Conservation (phyloP, 2,329 filamentous ascomycete species). For the Biscogniauxia sp. region DNA sequence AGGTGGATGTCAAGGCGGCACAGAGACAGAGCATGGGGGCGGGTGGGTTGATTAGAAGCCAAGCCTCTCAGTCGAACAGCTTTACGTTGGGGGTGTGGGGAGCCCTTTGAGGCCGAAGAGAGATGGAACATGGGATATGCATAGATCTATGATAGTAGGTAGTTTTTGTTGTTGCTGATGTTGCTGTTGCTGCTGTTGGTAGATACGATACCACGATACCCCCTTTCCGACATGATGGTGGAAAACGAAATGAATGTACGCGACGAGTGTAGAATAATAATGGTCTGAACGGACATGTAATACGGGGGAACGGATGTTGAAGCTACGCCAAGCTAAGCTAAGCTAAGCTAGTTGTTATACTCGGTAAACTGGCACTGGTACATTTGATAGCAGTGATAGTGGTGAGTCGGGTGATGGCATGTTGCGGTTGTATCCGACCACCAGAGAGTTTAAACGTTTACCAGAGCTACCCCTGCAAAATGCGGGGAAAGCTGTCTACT, state of each 20-base stretch:
- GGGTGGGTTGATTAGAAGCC: conserved; percentile 43
- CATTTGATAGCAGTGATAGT: background rate
- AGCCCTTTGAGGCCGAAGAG: conserved; percentile 36
- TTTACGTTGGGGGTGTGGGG: conserved; percentile 67
- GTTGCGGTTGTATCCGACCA: background rate
- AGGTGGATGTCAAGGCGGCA: conserved; percentile 54
- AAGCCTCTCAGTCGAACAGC: conserved; percentile 40
- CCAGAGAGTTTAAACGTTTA: no score
- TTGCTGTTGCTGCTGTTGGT: background rate
- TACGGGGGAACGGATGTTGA: no score
- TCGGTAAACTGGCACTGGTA: background rate
- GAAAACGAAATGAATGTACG: background rate
- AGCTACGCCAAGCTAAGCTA: no score
- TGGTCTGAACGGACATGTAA: background rate
- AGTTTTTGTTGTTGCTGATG: background rate
- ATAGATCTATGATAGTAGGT: background rate
- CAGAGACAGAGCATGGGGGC: conserved; percentile 65
- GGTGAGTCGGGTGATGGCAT: background rate
- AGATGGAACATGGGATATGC: background rate
- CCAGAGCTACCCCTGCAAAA: conserved; percentile 20
- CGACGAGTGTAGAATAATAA: background rate
- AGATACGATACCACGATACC: background rate
- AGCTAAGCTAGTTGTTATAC: background rate
- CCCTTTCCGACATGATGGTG: background rate
- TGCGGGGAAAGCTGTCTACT: conserved; percentile 18